phyloP scores from a whole-genome alignment of 2,329 filamentous ascomycete genomes.

The Coniochaeta ligniaria region DNA sequence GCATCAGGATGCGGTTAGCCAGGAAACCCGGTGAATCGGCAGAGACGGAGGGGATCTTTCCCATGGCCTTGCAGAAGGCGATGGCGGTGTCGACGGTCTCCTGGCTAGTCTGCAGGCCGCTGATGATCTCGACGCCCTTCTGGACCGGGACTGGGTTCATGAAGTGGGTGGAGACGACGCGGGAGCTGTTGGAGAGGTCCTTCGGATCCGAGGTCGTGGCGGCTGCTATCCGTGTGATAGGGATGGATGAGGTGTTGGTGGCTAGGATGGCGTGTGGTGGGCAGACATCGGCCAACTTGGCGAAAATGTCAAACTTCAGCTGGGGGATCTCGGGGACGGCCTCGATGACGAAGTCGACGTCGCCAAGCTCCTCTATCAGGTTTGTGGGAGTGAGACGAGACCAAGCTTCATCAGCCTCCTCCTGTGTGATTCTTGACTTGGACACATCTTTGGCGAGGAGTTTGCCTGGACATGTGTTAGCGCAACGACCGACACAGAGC shows the following conservation, averaged over 20 bases:
- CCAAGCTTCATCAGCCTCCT: slow-evolving; percentile 68
- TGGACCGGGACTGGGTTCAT: slow-evolving; percentile 99
- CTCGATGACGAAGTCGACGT: slow-evolving; percentile 96
- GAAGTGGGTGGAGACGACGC: slow-evolving; percentile 94
- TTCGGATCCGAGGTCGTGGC: slow-evolving; percentile 72
- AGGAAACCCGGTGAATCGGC: slow-evolving; percentile 91
- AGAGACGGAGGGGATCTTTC: slow-evolving; percentile 82
- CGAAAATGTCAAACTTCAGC: slow-evolving; percentile 85
- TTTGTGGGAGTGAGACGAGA: slow-evolving; percentile 64
- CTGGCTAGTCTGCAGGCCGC: slow-evolving; percentile 81
- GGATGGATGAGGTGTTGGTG: slow-evolving; percentile 98
- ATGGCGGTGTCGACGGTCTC: slow-evolving; percentile 77
- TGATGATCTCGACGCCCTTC: slow-evolving; percentile 96
- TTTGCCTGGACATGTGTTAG: slow-evolving; percentile 56
- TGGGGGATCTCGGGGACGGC: slow-evolving; percentile 88
- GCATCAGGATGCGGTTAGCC: slow-evolving; percentile 96
- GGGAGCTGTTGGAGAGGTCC: slow-evolving; percentile 73
- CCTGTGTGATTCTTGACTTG: slow-evolving; percentile 78
- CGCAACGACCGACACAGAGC: neutral
- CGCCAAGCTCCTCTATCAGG: slow-evolving; percentile 66
- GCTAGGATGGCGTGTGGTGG: slow-evolving; percentile 83
- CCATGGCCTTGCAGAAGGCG: slow-evolving; percentile 83
- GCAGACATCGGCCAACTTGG: slow-evolving; percentile 71
- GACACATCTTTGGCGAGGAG: slow-evolving; percentile 86
- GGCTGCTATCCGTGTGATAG: slow-evolving; percentile 91